phyloP scores from a whole-genome alignment of 2,329 filamentous ascomycete genomes.

The Stemphylium lycopersici region DNA sequence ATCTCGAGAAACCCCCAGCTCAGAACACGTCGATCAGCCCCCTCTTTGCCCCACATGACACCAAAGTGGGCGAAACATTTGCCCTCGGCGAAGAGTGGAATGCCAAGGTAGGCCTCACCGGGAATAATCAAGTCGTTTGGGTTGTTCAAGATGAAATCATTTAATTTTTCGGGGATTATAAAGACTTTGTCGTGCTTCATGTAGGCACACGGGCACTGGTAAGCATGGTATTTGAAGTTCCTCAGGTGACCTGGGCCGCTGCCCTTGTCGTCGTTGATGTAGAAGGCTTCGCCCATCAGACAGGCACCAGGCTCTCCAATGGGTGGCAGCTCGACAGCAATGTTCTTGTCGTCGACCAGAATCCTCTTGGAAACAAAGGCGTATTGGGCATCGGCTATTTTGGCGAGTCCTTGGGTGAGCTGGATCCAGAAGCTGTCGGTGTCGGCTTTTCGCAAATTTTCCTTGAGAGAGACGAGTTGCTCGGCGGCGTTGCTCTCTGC shows the following conservation, averaged over 20 bases:
- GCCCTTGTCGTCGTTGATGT: slow-evolving; percentile 66
- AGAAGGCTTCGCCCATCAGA: slow-evolving; percentile 69
- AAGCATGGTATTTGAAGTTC: slow-evolving; percentile 69
- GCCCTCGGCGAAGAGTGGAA: slow-evolving; percentile 68
- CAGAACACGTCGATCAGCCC: slow-evolving; percentile 60
- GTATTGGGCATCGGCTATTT: slow-evolving; percentile 69
- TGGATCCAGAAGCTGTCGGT: slow-evolving; percentile 68
- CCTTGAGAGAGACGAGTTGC: slow-evolving; percentile 65
- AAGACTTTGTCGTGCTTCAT: slow-evolving; percentile 77
- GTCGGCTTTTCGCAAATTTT: slow-evolving; percentile 58
- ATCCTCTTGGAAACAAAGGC: slow-evolving; percentile 71
- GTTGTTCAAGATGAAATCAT: slow-evolving; percentile 64
- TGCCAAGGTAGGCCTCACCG: slow-evolving; percentile 69
- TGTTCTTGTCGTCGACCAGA: slow-evolving; percentile 63
- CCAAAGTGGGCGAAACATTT: slow-evolving; percentile 74
- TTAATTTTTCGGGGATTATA: slow-evolving; percentile 67
- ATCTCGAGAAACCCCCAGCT: slow-evolving; percentile 72
- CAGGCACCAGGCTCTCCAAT: slow-evolving; percentile 67
- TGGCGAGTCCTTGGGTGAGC: slow-evolving; percentile 68
- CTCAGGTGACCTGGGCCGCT: slow-evolving; percentile 57
- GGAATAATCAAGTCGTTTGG: slow-evolving; percentile 66
- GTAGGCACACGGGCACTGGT: slow-evolving; percentile 68
- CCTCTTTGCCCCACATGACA: slow-evolving; percentile 72
- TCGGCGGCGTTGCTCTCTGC: slow-evolving; percentile 67
- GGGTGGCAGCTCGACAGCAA: slow-evolving; percentile 65